Evolutionary conservation across 1,284 basidiomycete genomes (phyloP).

Genomic region (Abortiporus biennis): DNA sequence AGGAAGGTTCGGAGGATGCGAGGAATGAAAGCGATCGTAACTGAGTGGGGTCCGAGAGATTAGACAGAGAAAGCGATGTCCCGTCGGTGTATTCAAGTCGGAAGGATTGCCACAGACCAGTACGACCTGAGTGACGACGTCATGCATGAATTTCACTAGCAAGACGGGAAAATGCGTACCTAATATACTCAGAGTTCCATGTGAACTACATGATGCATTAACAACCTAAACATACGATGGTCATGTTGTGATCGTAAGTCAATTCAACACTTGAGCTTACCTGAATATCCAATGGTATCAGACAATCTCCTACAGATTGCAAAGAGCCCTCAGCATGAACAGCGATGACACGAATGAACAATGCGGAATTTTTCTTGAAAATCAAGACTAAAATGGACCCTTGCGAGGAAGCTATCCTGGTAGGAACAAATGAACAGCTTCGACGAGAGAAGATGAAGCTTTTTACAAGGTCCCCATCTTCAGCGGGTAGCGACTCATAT

Average conservation of each 20-base stretch:
- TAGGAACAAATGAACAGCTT: slow-evolving; percentile 38
- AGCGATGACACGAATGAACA: slow-evolving; percentile 11
- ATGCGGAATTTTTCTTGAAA: slow-evolving; percentile 9
- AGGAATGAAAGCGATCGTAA: slow-evolving; percentile 28
- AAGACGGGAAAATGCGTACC: slow-evolving; percentile 27
- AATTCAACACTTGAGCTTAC: background rate
- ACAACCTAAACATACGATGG: slow-evolving; percentile 18
- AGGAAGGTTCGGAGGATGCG: slow-evolving; percentile 3
- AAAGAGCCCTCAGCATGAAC: slow-evolving; percentile 10
- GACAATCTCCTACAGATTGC: slow-evolving; percentile 8
- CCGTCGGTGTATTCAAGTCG: slow-evolving; percentile 28
- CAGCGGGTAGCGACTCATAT: slow-evolving; percentile 23
- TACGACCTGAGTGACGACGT: slow-evolving; percentile 26
- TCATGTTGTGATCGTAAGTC: background rate
- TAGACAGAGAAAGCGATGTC: slow-evolving; percentile 18
- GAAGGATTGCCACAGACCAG: slow-evolving; percentile 44
- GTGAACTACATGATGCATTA: slow-evolving; percentile 39
- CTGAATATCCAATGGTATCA: background rate
- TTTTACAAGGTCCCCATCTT: slow-evolving; percentile 27
- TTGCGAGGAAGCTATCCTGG: slow-evolving; percentile 18
- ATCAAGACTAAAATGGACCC: slow-evolving; percentile 28
- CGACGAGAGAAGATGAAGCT: slow-evolving; percentile 39
- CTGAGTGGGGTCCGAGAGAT: slow-evolving; percentile 31
- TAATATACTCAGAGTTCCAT: slow-evolving; percentile 44
- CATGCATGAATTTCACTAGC: slow-evolving; percentile 7